Conservation (phyloP, 2,329 filamentous ascomycete genomes). For the Talaromyces sp. region DNA sequence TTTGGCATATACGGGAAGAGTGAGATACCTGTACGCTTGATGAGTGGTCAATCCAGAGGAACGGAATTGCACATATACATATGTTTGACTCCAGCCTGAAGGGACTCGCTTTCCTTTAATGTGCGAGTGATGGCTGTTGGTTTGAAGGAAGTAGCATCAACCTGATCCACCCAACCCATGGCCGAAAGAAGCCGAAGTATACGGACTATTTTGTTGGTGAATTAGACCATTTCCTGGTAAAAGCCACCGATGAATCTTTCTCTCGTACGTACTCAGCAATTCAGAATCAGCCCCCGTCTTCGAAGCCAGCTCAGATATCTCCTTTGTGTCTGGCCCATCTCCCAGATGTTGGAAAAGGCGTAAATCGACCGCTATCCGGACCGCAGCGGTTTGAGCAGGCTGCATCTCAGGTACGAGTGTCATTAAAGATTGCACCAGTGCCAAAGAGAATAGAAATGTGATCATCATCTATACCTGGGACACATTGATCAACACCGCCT, state of each 20-base stretch:
- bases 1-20: constrained; percentile 8
- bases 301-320: background rate
- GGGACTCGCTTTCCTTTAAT: constrained; percentile 4
- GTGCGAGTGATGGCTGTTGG: constrained; percentile 8
- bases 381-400: constrained; percentile 9
- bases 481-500: constrained; percentile 5
- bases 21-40: background rate
- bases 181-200: constrained; percentile 12
- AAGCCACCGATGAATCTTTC: background rate
- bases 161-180: constrained; percentile 12
- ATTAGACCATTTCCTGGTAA: background rate
- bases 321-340: constrained; percentile 4
- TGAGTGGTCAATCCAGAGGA: background rate
- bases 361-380: constrained; percentile 2
- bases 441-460: background rate
- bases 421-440: background rate
- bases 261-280: constrained; percentile 7
- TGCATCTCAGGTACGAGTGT: background rate
- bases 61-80: background rate
- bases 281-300: constrained; percentile 7
- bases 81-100: constrained; percentile 11
- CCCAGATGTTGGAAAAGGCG: constrained; percentile 3
- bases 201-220: constrained; percentile 3
- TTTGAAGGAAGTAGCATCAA: constrained; percentile 2
- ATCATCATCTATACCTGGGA: background rate